phyloP scores from a whole-genome alignment of 139 green algal genomes.

The Chlamydomonas sp. region DNA sequence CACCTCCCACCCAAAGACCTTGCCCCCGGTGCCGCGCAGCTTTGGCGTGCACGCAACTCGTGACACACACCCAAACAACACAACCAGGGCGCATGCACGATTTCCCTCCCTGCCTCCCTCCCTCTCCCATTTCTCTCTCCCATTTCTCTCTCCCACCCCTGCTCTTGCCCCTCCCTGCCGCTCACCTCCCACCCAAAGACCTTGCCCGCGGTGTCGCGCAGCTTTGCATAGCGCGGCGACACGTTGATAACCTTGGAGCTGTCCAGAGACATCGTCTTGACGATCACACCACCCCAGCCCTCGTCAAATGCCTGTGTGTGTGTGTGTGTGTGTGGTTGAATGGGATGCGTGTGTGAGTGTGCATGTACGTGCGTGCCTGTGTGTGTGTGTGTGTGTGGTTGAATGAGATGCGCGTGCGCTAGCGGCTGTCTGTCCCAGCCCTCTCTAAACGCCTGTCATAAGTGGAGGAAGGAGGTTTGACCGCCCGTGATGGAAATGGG shows the following conservation, averaged over 20 bases:
- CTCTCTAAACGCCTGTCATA: not conserved
- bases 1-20: too few species aligned
- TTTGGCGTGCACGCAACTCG: too few species aligned
- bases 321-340: not conserved
- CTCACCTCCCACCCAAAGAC: constrained; percentile 76
- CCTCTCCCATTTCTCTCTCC: too few species aligned
- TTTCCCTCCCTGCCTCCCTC: too few species aligned
- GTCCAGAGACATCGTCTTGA: constrained; percentile 83
- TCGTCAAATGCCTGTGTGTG: constrained; percentile 90
- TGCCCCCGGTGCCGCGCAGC: too few species aligned
- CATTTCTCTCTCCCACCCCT: too few species aligned
- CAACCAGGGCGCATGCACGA: too few species aligned
- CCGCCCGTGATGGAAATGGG: too few species aligned
- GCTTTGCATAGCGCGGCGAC: constrained; percentile 89
- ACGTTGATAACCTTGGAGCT: constrained; percentile 91
- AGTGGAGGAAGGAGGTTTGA: not conserved
- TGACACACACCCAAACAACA: too few species aligned
- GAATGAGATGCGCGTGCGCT: not conserved
- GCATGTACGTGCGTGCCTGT: not conserved
- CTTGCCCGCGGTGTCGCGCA: constrained; percentile 46
- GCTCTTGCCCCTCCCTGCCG: not conserved
- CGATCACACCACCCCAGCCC: constrained; percentile 96
- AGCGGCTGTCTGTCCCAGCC: not conserved
- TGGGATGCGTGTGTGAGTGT: constrained; percentile 11
- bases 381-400: not conserved